Percentiles rank a stretch among this genome's conserved stretches.
Evolutionary conservation across 306 rosid species (phyloP).

Genomic region (Pueraria montana): DNA sequence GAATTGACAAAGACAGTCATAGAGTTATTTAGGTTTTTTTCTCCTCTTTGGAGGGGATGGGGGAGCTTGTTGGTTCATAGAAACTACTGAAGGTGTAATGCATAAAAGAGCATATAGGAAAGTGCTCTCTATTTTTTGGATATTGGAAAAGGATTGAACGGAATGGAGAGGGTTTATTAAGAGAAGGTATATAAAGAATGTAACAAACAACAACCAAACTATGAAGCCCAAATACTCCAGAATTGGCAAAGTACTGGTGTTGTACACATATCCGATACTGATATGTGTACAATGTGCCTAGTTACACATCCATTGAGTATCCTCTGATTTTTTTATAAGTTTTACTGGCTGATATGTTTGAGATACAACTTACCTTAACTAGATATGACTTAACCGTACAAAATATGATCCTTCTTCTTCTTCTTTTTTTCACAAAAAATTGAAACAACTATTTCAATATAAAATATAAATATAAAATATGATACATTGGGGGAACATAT

Average conservation of each 20-base stretch:
- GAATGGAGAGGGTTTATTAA: background rate
- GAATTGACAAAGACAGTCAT: background rate
- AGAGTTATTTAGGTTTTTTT: background rate
- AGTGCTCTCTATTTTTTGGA: background rate
- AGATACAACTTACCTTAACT: background rate
- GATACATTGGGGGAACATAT: background rate
- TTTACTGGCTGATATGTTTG: background rate
- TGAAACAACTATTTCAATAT: background rate
- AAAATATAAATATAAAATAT: background rate
- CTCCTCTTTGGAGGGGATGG: background rate
- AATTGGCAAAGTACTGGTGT: background rate
- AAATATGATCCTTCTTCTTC: background rate
- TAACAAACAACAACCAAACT: background rate
- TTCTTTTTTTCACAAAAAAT: background rate
- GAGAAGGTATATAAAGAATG: background rate
- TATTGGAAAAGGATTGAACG: background rate
- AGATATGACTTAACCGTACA: background rate
- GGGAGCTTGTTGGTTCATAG: background rate
- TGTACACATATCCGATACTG: background rate
- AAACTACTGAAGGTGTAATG: background rate
- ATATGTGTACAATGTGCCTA: background rate
- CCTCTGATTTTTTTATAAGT: background rate
- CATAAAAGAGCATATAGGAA: background rate
- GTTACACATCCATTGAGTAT: background rate
- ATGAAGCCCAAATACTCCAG: background rate